These are phyloP conservation scores for Acanthochlamys bracteata DNA, from an alignment of 106 monocot genomes.

Conservation along the genomic window DNA sequence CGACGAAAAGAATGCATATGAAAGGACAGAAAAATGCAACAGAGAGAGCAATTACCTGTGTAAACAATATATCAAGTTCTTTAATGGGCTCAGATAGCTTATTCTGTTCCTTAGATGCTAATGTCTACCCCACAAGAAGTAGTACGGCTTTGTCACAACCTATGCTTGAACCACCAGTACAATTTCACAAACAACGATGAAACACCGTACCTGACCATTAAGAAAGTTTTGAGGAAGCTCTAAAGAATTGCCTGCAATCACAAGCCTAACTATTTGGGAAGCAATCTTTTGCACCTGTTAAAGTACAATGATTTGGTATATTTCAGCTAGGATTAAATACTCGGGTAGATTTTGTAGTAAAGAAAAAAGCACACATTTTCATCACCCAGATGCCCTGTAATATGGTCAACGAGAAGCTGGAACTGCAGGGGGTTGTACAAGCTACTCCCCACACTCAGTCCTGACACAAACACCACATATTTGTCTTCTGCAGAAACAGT, in stretches of 20 bases:
- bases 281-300: slow-evolving; percentile 77
- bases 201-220: slow-evolving; percentile 65
- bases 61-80: slow-evolving; percentile 90
- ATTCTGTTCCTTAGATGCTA: slow-evolving; percentile 70
- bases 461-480: slow-evolving; percentile 86
- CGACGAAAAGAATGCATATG: neutral
- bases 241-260: slow-evolving; percentile 89
- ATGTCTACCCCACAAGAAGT: slow-evolving; percentile 26
- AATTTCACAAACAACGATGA: no score
- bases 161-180: no score
- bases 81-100: slow-evolving; percentile 82
- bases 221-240: slow-evolving; percentile 62
- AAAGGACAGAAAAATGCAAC: neutral
- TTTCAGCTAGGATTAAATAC: no score
- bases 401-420: slow-evolving; percentile 95
- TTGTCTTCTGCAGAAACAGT: slow-evolving; percentile 93
- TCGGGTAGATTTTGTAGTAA: no score
- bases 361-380: slow-evolving; percentile 36
- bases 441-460: slow-evolving; percentile 65
- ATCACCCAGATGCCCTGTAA: slow-evolving; percentile 93
- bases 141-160: no score
- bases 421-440: slow-evolving; percentile 83
- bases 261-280: slow-evolving; percentile 76
- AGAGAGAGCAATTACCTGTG: slow-evolving; percentile 58
- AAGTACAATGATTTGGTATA: neutral